These are phyloP conservation scores for Xanthoparmelia taractica DNA, from an alignment of 495 filamentous ascomycete species.

Conservation along the genomic window DNA sequence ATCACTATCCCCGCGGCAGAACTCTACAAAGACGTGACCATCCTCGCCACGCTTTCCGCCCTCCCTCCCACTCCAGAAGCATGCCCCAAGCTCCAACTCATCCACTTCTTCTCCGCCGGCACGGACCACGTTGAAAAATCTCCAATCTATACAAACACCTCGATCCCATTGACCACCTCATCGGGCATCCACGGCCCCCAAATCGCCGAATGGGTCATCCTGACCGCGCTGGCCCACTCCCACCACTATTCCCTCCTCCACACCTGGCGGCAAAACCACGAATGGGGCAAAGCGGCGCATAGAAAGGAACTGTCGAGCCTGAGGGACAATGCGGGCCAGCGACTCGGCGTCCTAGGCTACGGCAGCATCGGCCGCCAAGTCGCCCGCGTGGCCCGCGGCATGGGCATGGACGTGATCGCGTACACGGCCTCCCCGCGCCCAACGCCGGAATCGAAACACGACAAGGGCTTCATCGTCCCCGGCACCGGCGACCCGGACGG, in stretches of 20 bases:
- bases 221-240: constrained; percentile 50
- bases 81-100: constrained; percentile 40
- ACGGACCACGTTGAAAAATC: constrained; percentile 56
- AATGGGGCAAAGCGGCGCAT: constrained; percentile 30
- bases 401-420: constrained; percentile 77
- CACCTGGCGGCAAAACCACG: constrained; percentile 37
- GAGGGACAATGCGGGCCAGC: constrained; percentile 47
- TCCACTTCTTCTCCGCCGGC: constrained; percentile 72
- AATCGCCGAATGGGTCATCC: constrained; percentile 68
- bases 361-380: constrained; percentile 76
- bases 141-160: constrained; percentile 56
- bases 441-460: constrained; percentile 49
- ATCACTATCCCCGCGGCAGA: constrained; percentile 26
- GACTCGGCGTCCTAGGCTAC: constrained; percentile 73
- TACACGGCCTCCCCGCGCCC: constrained; percentile 52
- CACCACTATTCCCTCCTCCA: constrained; percentile 45
- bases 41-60: constrained; percentile 52
- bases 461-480: constrained; percentile 61
- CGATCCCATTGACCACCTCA: constrained; percentile 61
- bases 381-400: constrained; percentile 56
- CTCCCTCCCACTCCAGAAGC: constrained; percentile 37
- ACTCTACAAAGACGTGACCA: constrained; percentile 52
- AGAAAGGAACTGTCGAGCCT: constrained; percentile 21
- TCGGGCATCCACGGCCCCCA: constrained; percentile 76
- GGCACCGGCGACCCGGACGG: constrained; percentile 75